Base-by-base conservation (phyloP, 805 yeast species). In the Sugiyamaella valdiviana region DNA sequence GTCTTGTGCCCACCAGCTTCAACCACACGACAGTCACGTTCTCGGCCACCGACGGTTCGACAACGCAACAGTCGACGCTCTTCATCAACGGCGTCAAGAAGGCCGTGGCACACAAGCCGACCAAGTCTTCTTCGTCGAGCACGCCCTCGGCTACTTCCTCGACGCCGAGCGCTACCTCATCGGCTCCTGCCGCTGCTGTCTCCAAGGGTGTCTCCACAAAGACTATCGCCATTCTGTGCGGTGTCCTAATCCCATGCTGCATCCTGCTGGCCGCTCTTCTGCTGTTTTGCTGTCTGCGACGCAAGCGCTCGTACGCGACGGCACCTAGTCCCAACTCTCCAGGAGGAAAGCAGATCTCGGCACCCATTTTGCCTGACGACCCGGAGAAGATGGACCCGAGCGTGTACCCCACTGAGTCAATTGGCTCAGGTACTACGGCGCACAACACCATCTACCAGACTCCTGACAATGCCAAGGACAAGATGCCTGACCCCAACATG, bases 171-270 rank as follows among this genome's bases (percentile, higher is more conserved):
- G 38, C 69, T 4, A 41, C 71, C 15, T 21, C 63, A 2, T 41
- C 67, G 10, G 19, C 68, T 3, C 37, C 73, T 2, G 46, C 67
- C 14, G 44, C 65, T 7, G 36, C 62, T 9, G 48, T 44, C 56
- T 32, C 23, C 41, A 47, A 44, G 44, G 51, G 46, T 46, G 42
- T 43, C n/a, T 49, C 62, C 35, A 72, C 70, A 45, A 82, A 77
- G 55, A 76, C 77, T 2, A 70, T 86, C n/a, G 96, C 95, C 0
- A 85, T 91, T 61, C 95, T 90, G 2, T 75, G 90, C 51, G 97
- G 96, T 48, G 90, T 85, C n/a, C 86, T 83, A 1, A 74, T 93
- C 42, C 95, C 96, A 1, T 61, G 76, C 0, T 67, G 78, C 2
- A 74, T 75, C 1, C 57, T 85, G 0, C 57, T 80, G 6, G 55